Evolutionary conservation across 768 basidiomycete species (phyloP).

Genomic region (Lyophyllum shimeji): DNA sequence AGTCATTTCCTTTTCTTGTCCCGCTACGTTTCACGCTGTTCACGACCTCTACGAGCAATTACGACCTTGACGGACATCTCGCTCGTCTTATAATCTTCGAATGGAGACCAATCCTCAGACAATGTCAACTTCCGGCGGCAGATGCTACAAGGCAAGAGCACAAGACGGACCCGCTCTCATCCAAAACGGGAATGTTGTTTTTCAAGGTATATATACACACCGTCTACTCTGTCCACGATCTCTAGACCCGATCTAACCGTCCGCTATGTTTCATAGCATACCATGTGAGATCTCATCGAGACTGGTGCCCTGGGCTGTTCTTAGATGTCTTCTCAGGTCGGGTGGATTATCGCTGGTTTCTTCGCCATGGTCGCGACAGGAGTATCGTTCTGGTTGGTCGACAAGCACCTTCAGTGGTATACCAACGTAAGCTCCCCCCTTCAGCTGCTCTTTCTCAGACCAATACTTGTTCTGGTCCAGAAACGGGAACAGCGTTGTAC

Average conservation of each 20-base stretch:
- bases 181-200: constrained; percentile 57
- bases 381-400: constrained; percentile 73
- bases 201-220: constrained; percentile 47
- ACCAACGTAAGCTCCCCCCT: constrained; percentile 46
- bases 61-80: not conserved
- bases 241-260: not conserved
- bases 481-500: constrained; percentile 70
- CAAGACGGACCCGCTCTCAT: constrained; percentile 53
- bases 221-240: not conserved
- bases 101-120: not conserved
- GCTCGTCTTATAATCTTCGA: no score
- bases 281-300: constrained; percentile 40
- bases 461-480: constrained; percentile 29
- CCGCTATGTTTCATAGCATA: constrained; percentile 38
- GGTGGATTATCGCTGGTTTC: constrained; percentile 65
- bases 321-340: constrained; percentile 40
- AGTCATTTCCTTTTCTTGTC: not conserved
- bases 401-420: constrained; percentile 71
- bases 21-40: not conserved
- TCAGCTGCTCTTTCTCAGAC: not conserved
- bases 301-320: not conserved
- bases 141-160: constrained; percentile 42
- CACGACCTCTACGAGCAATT: constrained; percentile 3
- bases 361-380: constrained; percentile 56
- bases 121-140: constrained; percentile 18